These are phyloP conservation scores for Pisolithus marmoratus DNA, from an alignment of 768 basidiomycete genomes.

Conservation along the genomic window DNA sequence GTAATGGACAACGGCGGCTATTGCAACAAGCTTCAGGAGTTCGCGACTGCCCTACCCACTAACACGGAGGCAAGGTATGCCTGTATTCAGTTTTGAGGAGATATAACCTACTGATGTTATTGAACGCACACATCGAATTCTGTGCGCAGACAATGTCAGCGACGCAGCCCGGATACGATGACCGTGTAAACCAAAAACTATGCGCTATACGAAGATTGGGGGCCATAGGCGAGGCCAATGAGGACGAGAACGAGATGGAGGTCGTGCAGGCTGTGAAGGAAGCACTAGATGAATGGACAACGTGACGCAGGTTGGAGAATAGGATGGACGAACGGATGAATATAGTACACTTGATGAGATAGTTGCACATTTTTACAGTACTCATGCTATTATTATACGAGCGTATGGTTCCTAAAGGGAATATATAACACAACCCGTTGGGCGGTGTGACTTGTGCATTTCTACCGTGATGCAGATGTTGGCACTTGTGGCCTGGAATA, in stretches of 20 bases:
- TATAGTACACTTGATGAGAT: too few species aligned
- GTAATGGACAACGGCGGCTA: conserved; percentile 10
- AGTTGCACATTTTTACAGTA: background rate
- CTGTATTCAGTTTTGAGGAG: background rate
- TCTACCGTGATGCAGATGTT: too few species aligned
- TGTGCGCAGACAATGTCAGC: conserved; percentile 42
- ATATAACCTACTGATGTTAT: background rate
- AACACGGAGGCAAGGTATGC: conserved; percentile 20
- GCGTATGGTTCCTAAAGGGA: too few species aligned
- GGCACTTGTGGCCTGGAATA: too few species aligned
- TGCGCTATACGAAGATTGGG: conserved; percentile 31
- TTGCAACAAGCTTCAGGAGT: conserved; percentile 24
- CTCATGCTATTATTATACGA: too few species aligned
- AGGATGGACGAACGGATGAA: background rate
- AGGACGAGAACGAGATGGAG: conserved; percentile 37
- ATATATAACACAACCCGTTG: too few species aligned
- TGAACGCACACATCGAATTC: conserved; percentile 39
- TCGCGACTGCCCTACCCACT: conserved; percentile 10
- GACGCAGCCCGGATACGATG: conserved; percentile 45
- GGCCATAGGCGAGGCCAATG: conserved; percentile 9
- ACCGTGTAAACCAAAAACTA: conserved; percentile 28
- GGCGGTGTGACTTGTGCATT: too few species aligned
- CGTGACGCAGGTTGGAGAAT: conserved; percentile 2
- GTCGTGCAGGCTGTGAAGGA: conserved; percentile 29
- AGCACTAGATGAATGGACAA: background rate